Percentiles rank a stretch among this genome's conserved stretches.
phyloP scores from a whole-genome alignment of 1,284 basidiomycete species.

The Nidula niveotomentosa region DNA sequence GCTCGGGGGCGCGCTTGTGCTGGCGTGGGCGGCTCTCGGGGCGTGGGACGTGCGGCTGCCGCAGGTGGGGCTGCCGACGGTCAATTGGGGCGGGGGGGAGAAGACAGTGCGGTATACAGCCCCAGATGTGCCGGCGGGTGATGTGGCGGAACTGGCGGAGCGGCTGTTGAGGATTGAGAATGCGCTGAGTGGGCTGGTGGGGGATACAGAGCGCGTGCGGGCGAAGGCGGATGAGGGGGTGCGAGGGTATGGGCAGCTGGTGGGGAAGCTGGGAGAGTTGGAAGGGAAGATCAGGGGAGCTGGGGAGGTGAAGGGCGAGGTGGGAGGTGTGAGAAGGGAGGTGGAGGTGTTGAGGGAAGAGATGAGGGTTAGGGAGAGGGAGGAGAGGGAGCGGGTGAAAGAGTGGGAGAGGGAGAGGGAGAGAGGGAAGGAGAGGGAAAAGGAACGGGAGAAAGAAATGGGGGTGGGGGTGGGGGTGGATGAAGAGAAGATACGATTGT shows the following conservation, averaged over 20 bases:
- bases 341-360: slow-evolving; percentile 53
- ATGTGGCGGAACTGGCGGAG: slow-evolving; percentile 68
- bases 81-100: no score
- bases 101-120: slow-evolving; percentile 28
- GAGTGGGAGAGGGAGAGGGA: slow-evolving; percentile 8
- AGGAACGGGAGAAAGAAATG: slow-evolving; percentile 21
- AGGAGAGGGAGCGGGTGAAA: slow-evolving; percentile 13
- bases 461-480: slow-evolving; percentile 42
- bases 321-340: slow-evolving; percentile 54
- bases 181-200: slow-evolving; percentile 54
- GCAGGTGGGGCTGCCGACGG: slow-evolving; percentile 9
- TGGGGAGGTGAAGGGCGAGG: slow-evolving; percentile 39
- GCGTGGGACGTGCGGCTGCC: slow-evolving; percentile 4
- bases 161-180: slow-evolving; percentile 69
- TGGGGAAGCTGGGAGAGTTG: slow-evolving; percentile 50
- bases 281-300: slow-evolving; percentile 51
- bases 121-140: slow-evolving; percentile 61
- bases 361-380: slow-evolving; percentile 41
- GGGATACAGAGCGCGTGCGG: slow-evolving; percentile 50
- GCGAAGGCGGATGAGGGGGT: slow-evolving; percentile 49
- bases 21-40: neutral
- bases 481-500: slow-evolving; percentile 44
- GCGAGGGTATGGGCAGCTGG: slow-evolving; percentile 47
- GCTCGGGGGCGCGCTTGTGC: slow-evolving; percentile 36
- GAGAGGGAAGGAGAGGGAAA: slow-evolving; percentile 3